Percentiles rank a stretch among this genome's conserved stretches.
Evolutionary conservation across 805 yeast genomes (phyloP).

Genomic region (Candida easanensis): DNA sequence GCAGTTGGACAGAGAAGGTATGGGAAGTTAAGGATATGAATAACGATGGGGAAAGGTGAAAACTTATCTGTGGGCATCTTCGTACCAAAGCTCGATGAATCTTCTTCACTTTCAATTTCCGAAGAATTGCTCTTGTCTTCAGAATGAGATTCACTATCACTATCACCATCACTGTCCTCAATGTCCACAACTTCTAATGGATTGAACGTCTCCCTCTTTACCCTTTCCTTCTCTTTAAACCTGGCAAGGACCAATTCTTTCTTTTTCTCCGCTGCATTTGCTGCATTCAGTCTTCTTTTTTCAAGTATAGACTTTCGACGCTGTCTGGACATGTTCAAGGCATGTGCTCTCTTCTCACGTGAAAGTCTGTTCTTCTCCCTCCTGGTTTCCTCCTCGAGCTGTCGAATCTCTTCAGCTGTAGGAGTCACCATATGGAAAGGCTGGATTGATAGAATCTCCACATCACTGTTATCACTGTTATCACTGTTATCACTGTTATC

Average conservation of each 20-base stretch:
- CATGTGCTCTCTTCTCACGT: no score
- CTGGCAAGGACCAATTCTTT: no score
- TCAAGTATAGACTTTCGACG: no score
- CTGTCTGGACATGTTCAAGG: no score
- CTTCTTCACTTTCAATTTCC: no score
- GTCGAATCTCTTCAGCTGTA: neutral
- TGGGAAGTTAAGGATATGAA: conserved; percentile 19
- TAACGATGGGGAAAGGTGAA: conserved; percentile 21
- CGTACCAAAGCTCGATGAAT: no score
- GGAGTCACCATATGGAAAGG: neutral
- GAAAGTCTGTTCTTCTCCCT: neutral
- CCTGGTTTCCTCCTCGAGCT: neutral
- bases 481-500: neutral
- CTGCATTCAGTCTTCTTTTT: neutral
- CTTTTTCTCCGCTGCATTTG: neutral
- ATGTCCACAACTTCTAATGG: neutral
- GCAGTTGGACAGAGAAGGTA: conserved; percentile 22
- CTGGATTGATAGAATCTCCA: conserved; percentile 5
- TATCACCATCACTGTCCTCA: neutral
- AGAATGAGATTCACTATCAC: no score
- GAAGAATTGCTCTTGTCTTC: no score
- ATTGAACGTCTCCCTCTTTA: no score
- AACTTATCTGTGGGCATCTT: no score
- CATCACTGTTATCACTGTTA: conserved; percentile 3
- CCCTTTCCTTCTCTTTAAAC: no score